phyloP scores from a whole-genome alignment of 139 green algal genomes.

The Picochlorum sp. region DNA sequence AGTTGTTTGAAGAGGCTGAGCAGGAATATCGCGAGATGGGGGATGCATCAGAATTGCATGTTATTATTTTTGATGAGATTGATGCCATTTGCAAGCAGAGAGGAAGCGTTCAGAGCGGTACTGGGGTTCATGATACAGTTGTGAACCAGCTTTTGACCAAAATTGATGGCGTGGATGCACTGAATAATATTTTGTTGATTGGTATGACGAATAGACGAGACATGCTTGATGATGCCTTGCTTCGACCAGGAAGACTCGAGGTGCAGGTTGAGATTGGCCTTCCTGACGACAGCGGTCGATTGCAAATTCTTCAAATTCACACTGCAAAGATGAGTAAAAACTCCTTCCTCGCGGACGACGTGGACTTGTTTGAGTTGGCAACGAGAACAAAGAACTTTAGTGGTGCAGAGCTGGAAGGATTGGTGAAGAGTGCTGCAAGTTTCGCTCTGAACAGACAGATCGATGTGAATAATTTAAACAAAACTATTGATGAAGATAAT shows the following conservation, averaged over 20 bases:
- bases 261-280: slow-evolving; percentile 97
- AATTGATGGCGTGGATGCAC: slow-evolving; percentile 95
- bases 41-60: slow-evolving; percentile 81
- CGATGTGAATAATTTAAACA: slow-evolving; percentile 79
- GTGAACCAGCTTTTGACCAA: slow-evolving; percentile 99
- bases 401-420: slow-evolving; percentile 91
- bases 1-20: slow-evolving; percentile 72
- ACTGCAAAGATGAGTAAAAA: slow-evolving; percentile 77
- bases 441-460: slow-evolving; percentile 94
- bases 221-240: slow-evolving; percentile 97
- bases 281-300: slow-evolving; percentile 80
- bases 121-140: slow-evolving; percentile 90
- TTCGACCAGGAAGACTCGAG: slow-evolving; percentile 89
- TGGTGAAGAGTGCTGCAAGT: slow-evolving; percentile 84
- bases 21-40: slow-evolving; percentile 6
- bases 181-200: slow-evolving; percentile 99
- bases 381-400: slow-evolving; percentile 88
- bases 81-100: slow-evolving; percentile 96
- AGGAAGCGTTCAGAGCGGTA: slow-evolving; percentile 67
- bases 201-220: slow-evolving; percentile 89
- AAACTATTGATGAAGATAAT: slow-evolving; percentile 86
- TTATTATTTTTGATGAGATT: slow-evolving; percentile 99
- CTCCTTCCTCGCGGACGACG: slow-evolving; percentile 76
- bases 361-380: slow-evolving; percentile 79
- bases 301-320: slow-evolving; percentile 92